Evolutionary conservation across 306 rosid genomes (phyloP).

Genomic region (Fragaria iinumae): DNA sequence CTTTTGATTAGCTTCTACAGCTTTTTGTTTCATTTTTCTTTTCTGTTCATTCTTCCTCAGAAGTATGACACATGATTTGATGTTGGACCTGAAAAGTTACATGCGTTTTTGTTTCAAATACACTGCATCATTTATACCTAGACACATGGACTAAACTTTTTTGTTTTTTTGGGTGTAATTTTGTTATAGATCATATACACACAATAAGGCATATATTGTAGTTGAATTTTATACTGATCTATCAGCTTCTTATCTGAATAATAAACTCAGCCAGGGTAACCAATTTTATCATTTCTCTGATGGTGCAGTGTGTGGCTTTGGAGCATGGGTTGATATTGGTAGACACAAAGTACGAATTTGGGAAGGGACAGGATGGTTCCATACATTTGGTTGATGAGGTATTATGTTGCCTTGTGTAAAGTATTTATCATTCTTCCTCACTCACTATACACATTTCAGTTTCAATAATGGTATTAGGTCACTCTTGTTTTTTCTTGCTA

Average conservation of each 20-base stretch:
- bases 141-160: background rate
- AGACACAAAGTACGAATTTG: constrained; percentile 94
- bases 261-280: background rate
- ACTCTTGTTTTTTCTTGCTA: constrained; percentile 2
- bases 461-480: constrained; percentile 13
- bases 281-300: constrained; percentile 8
- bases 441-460: background rate
- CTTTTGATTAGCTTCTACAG: background rate
- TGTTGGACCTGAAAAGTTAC: background rate
- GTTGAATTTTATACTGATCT: background rate
- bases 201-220: background rate
- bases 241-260: background rate
- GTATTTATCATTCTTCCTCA: background rate
- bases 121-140: background rate
- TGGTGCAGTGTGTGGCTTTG: constrained; percentile 71
- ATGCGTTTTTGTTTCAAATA: background rate
- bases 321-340: constrained; percentile 95
- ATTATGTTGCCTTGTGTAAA: constrained; percentile 12
- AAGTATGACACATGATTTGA: background rate
- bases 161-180: background rate
- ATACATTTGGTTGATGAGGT: constrained; percentile 94
- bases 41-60: background rate
- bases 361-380: constrained; percentile 85
- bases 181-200: background rate
- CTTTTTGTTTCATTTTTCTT: background rate